Conservation (phyloP, 208 protist species). For the Trypanosoma grayi region DNA sequence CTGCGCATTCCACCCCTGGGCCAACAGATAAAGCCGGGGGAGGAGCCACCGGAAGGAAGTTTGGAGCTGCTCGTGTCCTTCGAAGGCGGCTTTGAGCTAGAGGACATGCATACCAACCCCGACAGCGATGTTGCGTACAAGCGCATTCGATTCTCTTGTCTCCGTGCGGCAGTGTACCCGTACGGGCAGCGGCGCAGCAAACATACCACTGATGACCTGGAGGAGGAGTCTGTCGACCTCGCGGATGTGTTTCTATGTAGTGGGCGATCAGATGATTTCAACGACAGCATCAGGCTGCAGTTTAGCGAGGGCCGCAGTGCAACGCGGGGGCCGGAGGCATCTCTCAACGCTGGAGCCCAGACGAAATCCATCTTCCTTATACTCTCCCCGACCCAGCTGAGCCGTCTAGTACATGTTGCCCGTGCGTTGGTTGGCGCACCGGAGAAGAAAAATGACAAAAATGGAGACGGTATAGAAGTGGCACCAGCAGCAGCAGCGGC, state of each 20-base stretch:
- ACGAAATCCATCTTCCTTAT: conserved; percentile 22
- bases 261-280: conserved; percentile 17
- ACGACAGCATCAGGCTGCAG: conserved; percentile 17
- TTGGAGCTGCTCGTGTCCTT: conserved; percentile 24
- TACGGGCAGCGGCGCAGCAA: conserved; percentile 19
- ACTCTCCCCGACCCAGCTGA: conserved; percentile 21
- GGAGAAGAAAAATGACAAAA: conserved; percentile 1
- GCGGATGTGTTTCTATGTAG: conserved; percentile 26
- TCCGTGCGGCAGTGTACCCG: conserved; percentile 21
- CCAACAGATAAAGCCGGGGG: conserved; percentile 12
- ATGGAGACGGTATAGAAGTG: not conserved
- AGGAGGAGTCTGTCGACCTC: conserved; percentile 26
- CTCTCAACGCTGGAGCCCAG: conserved; percentile 12
- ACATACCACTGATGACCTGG: conserved; percentile 14
- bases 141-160: conserved; percentile 25
- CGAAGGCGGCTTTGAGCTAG: conserved; percentile 25
- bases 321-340: not conserved
- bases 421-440: conserved; percentile 21
- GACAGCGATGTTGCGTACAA: conserved; percentile 16
- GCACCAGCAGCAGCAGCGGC: not conserved
- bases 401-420: conserved; percentile 18
- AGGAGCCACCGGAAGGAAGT: conserved; percentile 21
- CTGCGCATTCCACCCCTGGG: conserved; percentile 24
- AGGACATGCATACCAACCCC: conserved; percentile 21
- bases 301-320: conserved; percentile 8